Base-by-base conservation (phyloP, 225 moss, liverwort and hornwort genomes). In the Sphagnum contortum region DNA sequence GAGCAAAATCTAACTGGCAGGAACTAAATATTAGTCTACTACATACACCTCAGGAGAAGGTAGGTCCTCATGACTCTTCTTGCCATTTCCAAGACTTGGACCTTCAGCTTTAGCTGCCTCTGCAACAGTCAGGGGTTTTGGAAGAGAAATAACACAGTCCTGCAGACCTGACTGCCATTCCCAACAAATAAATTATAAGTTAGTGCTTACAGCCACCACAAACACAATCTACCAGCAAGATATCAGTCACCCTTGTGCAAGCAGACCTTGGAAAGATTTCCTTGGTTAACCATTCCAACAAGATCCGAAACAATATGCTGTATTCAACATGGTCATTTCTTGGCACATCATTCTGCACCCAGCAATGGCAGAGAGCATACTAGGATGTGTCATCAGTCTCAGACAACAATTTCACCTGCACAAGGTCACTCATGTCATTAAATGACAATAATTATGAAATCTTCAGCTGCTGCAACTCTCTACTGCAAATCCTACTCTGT, bases 301-400 rank as follows among this genome's bases (percentile, higher is more conserved):
- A 29, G 29, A 29, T 29, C 29, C 1, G 29, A 29, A 29, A 29
- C 29, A 29, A 29, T 29, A 29, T 29, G 29, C 29, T 29, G 29
- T 29, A n/a, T 47, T 76, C 78, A 69, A 95, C 95, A 81, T 89
- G 88, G 64, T 95, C 95, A 56, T 76, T 73, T 59, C 84, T 79
- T 2, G 76, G 81, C 51, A 83, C 54, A 72, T 92, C 95, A 57
- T 92, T 95, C 66, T 90, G 80, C 62, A 95, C 81, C 95, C 95
- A 95, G 46, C 95, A 92, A 59, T 92, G 92, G 59, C 89, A 92
- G 14, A 95, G 75, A 57, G 95, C 80, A 66, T 95, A 95, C 46
- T 92, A 70, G 61, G 92, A 84, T 3, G 87, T 84, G 64, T 79
- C 62, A 81, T 95, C 92, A 45, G 73, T 62, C 62, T 92, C 89